Evolutionary conservation across 2,329 filamentous ascomycete genomes (phyloP).

Genomic region (Colletotrichum neosansevieriae): DNA sequence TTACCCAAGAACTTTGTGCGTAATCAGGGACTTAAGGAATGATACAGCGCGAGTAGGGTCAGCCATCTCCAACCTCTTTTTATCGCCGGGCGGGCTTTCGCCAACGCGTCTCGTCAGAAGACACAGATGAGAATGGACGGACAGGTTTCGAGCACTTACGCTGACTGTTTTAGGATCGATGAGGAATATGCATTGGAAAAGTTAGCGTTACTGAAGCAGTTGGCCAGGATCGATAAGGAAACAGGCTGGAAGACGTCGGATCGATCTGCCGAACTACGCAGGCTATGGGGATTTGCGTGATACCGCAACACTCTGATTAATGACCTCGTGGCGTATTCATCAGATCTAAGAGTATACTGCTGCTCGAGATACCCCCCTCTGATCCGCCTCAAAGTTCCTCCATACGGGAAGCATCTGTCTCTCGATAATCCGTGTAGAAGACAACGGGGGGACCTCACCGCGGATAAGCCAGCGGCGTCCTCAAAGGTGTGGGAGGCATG

Average conservation of each 20-base stretch:
- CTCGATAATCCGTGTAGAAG: conserved; percentile 5
- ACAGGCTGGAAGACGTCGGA: conserved; percentile 38
- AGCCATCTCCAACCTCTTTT: conserved; percentile 39
- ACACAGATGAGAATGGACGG: background rate
- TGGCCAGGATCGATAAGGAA: conserved; percentile 30
- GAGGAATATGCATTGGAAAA: conserved; percentile 25
- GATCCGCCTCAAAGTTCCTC: background rate
- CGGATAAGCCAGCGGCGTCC: conserved; percentile 1
- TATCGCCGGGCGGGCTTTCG: conserved; percentile 31
- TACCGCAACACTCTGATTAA: too few species aligned
- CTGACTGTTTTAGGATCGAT: background rate
- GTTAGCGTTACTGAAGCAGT: conserved; percentile 28
- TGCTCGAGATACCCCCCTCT: conserved; percentile 3
- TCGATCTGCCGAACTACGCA: conserved; percentile 2
- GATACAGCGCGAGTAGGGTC: conserved; percentile 36
- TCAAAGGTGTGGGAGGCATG: conserved; percentile 7
- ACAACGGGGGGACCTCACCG: conserved; percentile 1
- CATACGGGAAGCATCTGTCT: background rate
- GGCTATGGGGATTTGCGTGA: conserved; percentile 8
- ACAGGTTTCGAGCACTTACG: background rate
- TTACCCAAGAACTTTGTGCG: background rate
- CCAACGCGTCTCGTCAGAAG: background rate
- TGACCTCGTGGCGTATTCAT: too few species aligned
- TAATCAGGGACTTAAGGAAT: background rate
- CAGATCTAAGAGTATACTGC: background rate